Conservation (phyloP, 495 filamentous ascomycete genomes). For the Podospora pseudocomata region DNA sequence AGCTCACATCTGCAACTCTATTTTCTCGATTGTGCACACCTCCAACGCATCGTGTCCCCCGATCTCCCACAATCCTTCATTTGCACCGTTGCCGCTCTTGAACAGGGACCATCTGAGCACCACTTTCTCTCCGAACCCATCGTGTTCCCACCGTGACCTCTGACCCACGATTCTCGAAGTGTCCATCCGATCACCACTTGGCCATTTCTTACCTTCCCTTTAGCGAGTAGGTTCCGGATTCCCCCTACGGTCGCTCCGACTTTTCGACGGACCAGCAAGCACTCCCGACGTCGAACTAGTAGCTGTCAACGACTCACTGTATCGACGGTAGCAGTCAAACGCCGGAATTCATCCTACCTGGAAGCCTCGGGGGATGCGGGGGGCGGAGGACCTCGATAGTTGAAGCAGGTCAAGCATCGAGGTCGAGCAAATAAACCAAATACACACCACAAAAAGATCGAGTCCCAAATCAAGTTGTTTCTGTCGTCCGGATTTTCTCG, state of each 20-base stretch:
- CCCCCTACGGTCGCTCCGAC: not conserved
- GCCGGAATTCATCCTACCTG: not conserved
- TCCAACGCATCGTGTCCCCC: constrained; percentile 6
- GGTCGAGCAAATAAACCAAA: constrained; percentile 8
- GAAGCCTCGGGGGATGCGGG: constrained; percentile 32
- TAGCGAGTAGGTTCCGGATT: constrained; percentile 5
- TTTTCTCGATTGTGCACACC: constrained; percentile 6
- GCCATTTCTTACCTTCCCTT: not conserved
- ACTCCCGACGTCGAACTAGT: constrained; percentile 5
- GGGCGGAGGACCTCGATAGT: constrained; percentile 38
- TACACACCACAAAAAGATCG: not conserved
- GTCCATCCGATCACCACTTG: not conserved
- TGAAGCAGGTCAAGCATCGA: constrained; percentile 30
- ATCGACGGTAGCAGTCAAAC: not conserved
- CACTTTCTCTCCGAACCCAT: not conserved
- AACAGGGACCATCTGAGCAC: not conserved
- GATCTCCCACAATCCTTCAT: not conserved
- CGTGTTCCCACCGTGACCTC: not conserved
- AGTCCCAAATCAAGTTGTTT: not conserved
- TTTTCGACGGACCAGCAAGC: not conserved
- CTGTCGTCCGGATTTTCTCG: not conserved
- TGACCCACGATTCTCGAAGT: not conserved
- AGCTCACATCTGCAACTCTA: constrained; percentile 9
- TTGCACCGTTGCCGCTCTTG: not conserved
- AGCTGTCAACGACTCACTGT: not conserved